phyloP scores from a whole-genome alignment of 1,284 basidiomycete species.

The Bjerkandera adusta region DNA sequence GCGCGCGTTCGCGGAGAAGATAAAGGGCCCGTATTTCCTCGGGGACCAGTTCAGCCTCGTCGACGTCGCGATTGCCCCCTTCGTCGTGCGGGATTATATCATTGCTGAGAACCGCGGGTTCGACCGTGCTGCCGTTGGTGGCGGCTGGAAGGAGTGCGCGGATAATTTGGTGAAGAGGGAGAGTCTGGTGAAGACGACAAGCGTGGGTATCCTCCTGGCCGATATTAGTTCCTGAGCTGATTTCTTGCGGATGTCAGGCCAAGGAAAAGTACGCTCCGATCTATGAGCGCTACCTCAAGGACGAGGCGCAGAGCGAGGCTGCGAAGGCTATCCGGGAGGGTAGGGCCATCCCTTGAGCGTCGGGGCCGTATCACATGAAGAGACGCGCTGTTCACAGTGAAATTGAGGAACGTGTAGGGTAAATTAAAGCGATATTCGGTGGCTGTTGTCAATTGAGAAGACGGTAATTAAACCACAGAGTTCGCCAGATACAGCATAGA shows the following conservation, averaged over 20 bases:
- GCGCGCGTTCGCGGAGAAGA: conserved; percentile 42
- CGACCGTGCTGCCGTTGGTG: conserved; percentile 40
- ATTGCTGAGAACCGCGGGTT: conserved; percentile 51
- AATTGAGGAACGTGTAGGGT: too few species aligned
- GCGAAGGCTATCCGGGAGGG: conserved; percentile 58
- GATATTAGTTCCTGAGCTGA: background rate
- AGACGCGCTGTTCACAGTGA: too few species aligned
- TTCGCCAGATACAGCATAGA: too few species aligned
- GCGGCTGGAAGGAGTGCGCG: conserved; percentile 47
- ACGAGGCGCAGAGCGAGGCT: conserved; percentile 59
- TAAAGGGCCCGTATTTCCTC: conserved; percentile 59
- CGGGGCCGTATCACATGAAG: too few species aligned
- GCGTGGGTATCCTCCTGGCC: conserved; percentile 35
- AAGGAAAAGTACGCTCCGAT: conserved; percentile 47
- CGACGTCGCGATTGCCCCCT: conserved; percentile 60
- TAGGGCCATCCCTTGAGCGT: conserved; percentile 42
- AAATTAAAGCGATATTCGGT: too few species aligned
- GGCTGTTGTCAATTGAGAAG: too few species aligned
- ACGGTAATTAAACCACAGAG: too few species aligned
- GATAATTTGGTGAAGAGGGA: conserved; percentile 41
- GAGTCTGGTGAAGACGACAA: conserved; percentile 48
- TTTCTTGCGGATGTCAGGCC: conserved; percentile 31
- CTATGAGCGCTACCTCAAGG: conserved; percentile 52
- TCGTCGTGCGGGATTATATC: conserved; percentile 49
- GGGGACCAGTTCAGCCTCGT: conserved; percentile 55